Conservation (phyloP, 176 grass and related monocot species). For the Ensete glaucum region DNA sequence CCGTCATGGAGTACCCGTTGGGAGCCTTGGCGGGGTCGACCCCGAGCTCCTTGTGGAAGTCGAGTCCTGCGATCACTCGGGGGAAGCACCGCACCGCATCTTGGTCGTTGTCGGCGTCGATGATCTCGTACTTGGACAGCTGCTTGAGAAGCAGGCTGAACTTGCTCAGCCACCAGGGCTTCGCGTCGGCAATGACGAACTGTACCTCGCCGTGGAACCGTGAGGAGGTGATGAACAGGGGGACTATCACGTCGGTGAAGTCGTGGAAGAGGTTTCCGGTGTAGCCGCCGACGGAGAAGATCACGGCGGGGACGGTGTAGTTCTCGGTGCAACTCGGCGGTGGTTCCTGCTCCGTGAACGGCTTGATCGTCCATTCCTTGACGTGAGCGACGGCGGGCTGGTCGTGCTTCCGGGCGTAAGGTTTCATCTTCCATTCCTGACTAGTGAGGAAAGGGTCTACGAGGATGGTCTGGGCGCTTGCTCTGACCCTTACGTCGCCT, state of each 20-base stretch:
- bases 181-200: constrained; percentile 41
- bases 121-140: constrained; percentile 52
- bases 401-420: constrained; percentile 68
- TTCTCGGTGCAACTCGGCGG: constrained; percentile 33
- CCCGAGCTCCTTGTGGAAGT: constrained; percentile 60
- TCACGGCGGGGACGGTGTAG: constrained; percentile 41
- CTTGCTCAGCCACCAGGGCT: constrained; percentile 53
- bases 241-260: constrained; percentile 69
- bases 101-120: constrained; percentile 48
- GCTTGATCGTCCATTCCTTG: constrained; percentile 30
- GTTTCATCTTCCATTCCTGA: constrained; percentile 60
- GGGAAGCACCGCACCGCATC: constrained; percentile 61
- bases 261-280: constrained; percentile 66
- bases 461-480: constrained; percentile 19
- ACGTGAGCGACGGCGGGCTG: constrained; percentile 44
- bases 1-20: constrained; percentile 34
- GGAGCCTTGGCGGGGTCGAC: constrained; percentile 37
- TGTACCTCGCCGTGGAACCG: constrained; percentile 66
- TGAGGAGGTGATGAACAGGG: constrained; percentile 55
- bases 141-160: constrained; percentile 38
- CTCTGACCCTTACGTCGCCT: constrained; percentile 38
- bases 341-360: not conserved
- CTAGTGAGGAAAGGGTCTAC: constrained; percentile 21
- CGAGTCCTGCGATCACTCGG: constrained; percentile 42
- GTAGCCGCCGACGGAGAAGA: constrained; percentile 48